Percentiles rank a stretch among this genome's conserved stretches.
Evolutionary conservation across 73 alveolate species (phyloP).

Genomic region (Symbiodinium pilosum): DNA sequence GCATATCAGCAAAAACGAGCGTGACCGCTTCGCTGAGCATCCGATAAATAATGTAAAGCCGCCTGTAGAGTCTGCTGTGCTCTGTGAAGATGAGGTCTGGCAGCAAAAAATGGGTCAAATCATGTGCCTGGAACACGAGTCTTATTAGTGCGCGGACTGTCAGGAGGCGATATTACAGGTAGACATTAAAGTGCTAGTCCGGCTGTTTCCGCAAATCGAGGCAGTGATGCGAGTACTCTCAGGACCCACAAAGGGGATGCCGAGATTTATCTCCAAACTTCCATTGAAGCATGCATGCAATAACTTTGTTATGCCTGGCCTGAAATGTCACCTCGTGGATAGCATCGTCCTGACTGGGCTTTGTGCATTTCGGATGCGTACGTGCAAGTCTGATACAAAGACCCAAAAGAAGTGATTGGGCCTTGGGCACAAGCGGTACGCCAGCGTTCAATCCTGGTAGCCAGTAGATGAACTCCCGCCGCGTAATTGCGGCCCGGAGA

Average conservation of each 20-base stretch:
- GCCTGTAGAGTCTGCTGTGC: background rate
- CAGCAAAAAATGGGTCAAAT: conserved; percentile 40
- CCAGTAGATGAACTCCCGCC: conserved; percentile 81
- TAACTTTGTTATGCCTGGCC: too few species aligned
- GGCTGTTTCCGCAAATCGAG: background rate
- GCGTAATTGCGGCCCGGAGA: conserved; percentile 39
- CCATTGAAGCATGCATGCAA: too few species aligned
- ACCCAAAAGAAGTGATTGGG: too few species aligned
- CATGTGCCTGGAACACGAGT: conserved; percentile 39
- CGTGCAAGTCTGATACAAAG: too few species aligned
- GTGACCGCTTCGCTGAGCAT: conserved; percentile 83
- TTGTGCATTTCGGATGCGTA: too few species aligned
- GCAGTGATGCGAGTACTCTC: background rate
- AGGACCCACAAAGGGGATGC: too few species aligned
- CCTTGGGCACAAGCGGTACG: conserved; percentile 60
- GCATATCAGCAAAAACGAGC: conserved; percentile 76
- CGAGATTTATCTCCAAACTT: too few species aligned
- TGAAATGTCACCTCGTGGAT: conserved; percentile 47
- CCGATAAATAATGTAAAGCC: conserved; percentile 66
- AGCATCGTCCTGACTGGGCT: conserved; percentile 42
- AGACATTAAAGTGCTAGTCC: background rate
- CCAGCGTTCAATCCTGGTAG: conserved; percentile 89
- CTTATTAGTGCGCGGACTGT: background rate
- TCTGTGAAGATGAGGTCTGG: conserved; percentile 65
- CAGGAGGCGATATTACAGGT: background rate